These are phyloP conservation scores for Symbiodinium natans DNA, from an alignment of 73 alveolate species.

Conservation along the genomic window DNA sequence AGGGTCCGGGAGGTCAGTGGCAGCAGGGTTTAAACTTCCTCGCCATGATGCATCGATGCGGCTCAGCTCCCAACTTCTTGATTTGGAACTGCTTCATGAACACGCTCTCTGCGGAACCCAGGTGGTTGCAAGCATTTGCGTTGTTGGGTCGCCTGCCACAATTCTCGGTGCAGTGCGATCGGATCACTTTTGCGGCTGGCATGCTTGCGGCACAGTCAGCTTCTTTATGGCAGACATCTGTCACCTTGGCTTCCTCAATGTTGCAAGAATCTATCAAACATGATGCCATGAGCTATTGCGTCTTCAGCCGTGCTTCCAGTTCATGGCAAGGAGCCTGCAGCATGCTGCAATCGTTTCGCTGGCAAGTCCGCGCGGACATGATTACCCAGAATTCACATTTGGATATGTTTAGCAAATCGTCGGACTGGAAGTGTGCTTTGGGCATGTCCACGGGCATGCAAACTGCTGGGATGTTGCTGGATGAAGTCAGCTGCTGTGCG, in stretches of 20 bases:
- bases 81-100: neutral
- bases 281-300: slow-evolving; percentile 27
- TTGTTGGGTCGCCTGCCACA: neutral
- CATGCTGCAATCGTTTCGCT: neutral
- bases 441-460: neutral
- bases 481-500: slow-evolving; percentile 1
- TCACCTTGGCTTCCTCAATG: neutral
- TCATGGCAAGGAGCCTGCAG: slow-evolving; percentile 27
- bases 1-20: neutral
- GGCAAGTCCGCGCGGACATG: slow-evolving; percentile 20
- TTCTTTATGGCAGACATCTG: neutral
- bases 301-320: slow-evolving; percentile 26
- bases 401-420: slow-evolving; percentile 23
- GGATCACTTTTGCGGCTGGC: neutral
- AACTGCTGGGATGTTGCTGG: neutral
- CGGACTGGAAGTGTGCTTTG: slow-evolving; percentile 9
- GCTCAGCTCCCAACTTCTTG: neutral
- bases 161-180: neutral
- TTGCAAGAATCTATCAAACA: neutral
- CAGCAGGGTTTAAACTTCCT: neutral
- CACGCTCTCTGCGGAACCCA: neutral
- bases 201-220: neutral
- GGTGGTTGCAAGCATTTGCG: neutral
- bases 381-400: slow-evolving; percentile 8
- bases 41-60: neutral